Evolutionary conservation across 305 asterid species (phyloP).

Genomic region (Fraxinus baroniana): DNA sequence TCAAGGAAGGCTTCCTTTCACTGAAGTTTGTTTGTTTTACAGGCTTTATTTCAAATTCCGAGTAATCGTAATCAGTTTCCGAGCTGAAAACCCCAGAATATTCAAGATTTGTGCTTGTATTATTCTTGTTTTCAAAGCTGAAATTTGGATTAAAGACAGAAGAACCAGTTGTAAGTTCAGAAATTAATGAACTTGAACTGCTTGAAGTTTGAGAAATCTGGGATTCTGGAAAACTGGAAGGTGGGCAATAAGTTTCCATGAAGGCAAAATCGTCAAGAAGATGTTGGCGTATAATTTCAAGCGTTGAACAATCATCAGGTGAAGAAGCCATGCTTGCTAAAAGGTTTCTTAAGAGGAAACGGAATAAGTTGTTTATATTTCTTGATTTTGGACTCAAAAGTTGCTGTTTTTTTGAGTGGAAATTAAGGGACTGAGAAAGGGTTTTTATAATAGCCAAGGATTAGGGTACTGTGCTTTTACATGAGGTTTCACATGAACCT

Average conservation of each 20-base stretch:
- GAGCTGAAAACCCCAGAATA: too few species aligned
- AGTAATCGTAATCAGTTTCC: neutral
- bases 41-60: constrained; percentile 21
- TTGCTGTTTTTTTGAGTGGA: constrained; percentile 18
- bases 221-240: neutral
- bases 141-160: neutral
- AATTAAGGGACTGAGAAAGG: neutral
- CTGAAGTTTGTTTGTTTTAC: constrained; percentile 19
- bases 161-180: neutral
- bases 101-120: too few species aligned
- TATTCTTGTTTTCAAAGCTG: neutral
- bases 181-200: neutral
- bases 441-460: constrained; percentile 4
- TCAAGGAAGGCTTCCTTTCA: constrained; percentile 41
- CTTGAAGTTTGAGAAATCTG: constrained; percentile 21
- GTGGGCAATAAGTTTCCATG: neutral
- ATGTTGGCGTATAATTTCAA: constrained; percentile 32
- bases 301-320: constrained; percentile 6
- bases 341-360: too few species aligned
- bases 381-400: neutral
- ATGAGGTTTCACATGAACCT: constrained; percentile 15
- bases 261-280: constrained; percentile 33
- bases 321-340: constrained; percentile 17
- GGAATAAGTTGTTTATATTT: neutral
- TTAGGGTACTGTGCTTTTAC: neutral